Conservation (phyloP, 257 asterid species). For the Petrea volubilis region DNA sequence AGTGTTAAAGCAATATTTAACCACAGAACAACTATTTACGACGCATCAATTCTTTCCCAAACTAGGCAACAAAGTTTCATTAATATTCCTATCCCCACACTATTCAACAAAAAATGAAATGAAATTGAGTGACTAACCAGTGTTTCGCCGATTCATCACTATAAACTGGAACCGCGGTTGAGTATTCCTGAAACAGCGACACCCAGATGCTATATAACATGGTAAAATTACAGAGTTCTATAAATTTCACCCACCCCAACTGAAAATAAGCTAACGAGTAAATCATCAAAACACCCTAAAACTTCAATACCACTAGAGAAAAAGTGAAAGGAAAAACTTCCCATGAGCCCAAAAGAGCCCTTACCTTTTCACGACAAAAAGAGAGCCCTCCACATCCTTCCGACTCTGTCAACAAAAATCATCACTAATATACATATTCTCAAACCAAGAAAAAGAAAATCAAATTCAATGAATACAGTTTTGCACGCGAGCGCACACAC, state of each 20-base stretch:
- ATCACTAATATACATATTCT: slow-evolving; percentile 7
- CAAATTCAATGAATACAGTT: not conserved
- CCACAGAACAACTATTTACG: not conserved
- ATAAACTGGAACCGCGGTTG: slow-evolving; percentile 84
- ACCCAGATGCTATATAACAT: not conserved
- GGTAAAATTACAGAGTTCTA: not conserved
- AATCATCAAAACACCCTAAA: slow-evolving; percentile 20
- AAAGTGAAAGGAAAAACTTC: not conserved
- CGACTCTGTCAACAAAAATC: slow-evolving; percentile 63
- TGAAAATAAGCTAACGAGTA: slow-evolving; percentile 11
- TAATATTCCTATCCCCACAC: not conserved
- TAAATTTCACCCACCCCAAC: not conserved
- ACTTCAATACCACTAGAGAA: not conserved
- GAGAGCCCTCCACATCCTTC: slow-evolving; percentile 91
- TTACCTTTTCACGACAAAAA: slow-evolving; percentile 90
- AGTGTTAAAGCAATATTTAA: not conserved
- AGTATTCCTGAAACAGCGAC: slow-evolving; percentile 58
- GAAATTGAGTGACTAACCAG: slow-evolving; percentile 46
- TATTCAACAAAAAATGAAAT: not conserved
- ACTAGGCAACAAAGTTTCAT: slow-evolving; percentile 1
- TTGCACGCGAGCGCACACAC: not conserved
- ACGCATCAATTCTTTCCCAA: slow-evolving; percentile 3
- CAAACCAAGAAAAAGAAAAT: not conserved
- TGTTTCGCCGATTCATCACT: slow-evolving; percentile 75
- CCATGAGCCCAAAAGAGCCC: slow-evolving; percentile 1